Percentiles rank a stretch among this genome's conserved stretches.
phyloP scores from a whole-genome alignment of 2,329 filamentous ascomycete species.

The Erysiphe pulchra region DNA sequence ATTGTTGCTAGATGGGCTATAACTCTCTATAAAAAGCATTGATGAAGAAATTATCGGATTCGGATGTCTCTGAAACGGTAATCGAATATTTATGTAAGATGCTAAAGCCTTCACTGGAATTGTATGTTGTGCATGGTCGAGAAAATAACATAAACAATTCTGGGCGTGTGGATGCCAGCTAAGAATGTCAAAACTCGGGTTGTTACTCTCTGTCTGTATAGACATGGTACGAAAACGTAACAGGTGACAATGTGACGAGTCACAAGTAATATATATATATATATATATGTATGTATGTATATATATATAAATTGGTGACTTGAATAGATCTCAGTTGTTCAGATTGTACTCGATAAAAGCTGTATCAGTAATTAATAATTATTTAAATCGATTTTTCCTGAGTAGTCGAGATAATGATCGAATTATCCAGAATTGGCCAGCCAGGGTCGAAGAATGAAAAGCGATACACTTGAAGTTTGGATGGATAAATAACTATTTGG shows the following conservation, averaged over 20 bases:
- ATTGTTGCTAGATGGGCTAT: no score
- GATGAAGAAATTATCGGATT: conserved; percentile 20
- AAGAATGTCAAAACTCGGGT: conserved; percentile 43
- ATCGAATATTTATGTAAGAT: conserved; percentile 70
- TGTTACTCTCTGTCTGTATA: not conserved
- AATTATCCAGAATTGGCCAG: not conserved
- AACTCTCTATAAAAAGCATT: conserved; percentile 10
- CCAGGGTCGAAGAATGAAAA: not conserved
- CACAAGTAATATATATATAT: not conserved
- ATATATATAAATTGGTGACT: not conserved
- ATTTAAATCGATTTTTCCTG: no score
- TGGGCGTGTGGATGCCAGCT: conserved; percentile 85
- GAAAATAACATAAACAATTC: conserved; percentile 71
- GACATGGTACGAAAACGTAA: not conserved
- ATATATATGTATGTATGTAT: no score
- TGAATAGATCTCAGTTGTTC: not conserved
- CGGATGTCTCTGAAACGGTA: conserved; percentile 51
- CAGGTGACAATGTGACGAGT: not conserved
- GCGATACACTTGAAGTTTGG: not conserved
- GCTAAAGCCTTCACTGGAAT: conserved; percentile 65
- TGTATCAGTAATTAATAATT: no score
- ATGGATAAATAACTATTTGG: not conserved
- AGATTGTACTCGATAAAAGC: no score
- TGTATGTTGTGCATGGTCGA: conserved; percentile 73
- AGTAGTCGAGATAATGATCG: no score